phyloP scores from a whole-genome alignment of 2,329 filamentous ascomycete species.

The Talaromyces rugulosus region DNA sequence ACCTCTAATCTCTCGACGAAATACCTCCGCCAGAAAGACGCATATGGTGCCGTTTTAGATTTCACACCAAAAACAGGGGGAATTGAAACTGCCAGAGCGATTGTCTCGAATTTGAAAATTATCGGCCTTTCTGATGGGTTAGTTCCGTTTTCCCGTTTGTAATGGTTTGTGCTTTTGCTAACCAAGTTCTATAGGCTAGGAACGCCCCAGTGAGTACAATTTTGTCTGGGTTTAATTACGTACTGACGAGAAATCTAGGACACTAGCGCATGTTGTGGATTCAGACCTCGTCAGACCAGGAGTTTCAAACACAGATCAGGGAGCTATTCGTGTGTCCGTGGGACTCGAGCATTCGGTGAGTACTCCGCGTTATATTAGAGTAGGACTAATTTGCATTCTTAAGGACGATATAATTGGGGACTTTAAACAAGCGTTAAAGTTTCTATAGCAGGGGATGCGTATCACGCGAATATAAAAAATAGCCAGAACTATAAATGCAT shows the following conservation, averaged over 20 bases:
- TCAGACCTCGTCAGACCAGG: conserved; percentile 57
- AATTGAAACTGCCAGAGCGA: neutral
- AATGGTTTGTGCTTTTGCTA: neutral
- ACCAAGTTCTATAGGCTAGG: conserved; percentile 5
- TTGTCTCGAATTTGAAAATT: conserved; percentile 7
- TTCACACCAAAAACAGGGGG: conserved; percentile 2
- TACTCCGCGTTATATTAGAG: neutral
- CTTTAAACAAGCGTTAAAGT: conserved; percentile 62
- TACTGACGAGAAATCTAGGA: conserved; percentile 1
- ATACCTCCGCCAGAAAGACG: conserved; percentile 6
- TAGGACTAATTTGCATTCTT: neutral
- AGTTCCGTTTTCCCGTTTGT: neutral
- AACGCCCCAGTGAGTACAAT: conserved; percentile 9
- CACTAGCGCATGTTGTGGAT: conserved; percentile 29
- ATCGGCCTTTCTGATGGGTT: conserved; percentile 8
- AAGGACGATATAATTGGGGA: conserved; percentile 83
- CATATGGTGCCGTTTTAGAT: conserved; percentile 6
- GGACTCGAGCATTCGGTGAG: conserved; percentile 75
- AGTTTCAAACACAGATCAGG: conserved; percentile 69
- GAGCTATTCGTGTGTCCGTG: conserved; percentile 84
- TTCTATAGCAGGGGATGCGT: neutral
- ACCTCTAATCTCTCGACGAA: neutral
- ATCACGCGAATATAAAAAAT: neutral
- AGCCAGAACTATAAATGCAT: neutral
- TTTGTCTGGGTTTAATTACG: neutral